Base-by-base conservation (phyloP, 345 rosid species). In the Trapa bicornis region DNA sequence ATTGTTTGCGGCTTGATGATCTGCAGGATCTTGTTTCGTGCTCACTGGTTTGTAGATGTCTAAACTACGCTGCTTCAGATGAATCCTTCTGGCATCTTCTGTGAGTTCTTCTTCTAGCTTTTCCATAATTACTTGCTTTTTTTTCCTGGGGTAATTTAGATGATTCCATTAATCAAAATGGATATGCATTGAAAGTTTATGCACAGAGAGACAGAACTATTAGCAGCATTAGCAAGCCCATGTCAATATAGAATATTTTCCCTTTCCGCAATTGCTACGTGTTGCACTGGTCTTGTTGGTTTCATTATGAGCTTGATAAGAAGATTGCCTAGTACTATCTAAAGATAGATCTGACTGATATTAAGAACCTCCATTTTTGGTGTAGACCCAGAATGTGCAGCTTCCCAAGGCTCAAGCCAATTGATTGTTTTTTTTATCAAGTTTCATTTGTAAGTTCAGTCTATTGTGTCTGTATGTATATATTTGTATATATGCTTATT, bases 11-110 rank as follows among this genome's bases (percentile, higher is more conserved):
- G 52, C 16, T 37, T 32, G 45, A 48, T 52, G 3, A 2, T 42
- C 39, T 66, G 61, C 83, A 90, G 98, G 98, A 93, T 83, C 97
- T 93, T 66, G 74, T 93, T 61, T 80, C 97, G 7, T 90, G 98
- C 74, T 85, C 97, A 37, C 72, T 84, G 76, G 96, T 79, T n/a
- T 93, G 97, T 76, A 93, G 76, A 78, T 88, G 82, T 74, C 78
- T 93, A 61, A 90, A 80, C 69, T 78, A 48, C 68, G 97, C 92
- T 42, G 96, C 97, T 5, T 77, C 92, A 37, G 98, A 93, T 70
- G 98, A 93, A 78, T 84, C 94, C 73, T 75, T 90, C 60, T 93
- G 98, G 98, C 94, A 92, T 70, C 97, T 94, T 69, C 76, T 93
- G 97, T 93, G 74, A 83, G 96, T 80, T 35, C 37, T 35, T 54